These are phyloP conservation scores for Suhomyces tanzawaensis DNA, from an alignment of 805 yeast species.

Conservation along the genomic window DNA sequence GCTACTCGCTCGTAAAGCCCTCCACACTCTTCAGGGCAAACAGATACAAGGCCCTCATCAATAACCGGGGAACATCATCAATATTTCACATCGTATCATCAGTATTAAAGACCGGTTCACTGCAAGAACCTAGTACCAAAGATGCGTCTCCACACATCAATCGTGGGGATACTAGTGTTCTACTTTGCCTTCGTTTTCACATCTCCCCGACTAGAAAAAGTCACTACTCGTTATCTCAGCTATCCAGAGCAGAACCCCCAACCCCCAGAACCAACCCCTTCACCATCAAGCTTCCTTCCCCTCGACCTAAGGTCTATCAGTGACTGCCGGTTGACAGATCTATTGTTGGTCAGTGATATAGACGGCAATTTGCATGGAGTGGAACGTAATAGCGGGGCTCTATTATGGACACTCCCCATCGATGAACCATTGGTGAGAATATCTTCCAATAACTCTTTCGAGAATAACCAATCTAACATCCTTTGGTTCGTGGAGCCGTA, in stretches of 20 bases:
- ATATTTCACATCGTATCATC: too few relatives aligned
- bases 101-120: too few relatives aligned
- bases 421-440: slow-evolving; percentile 59
- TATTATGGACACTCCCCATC: slow-evolving; percentile 73
- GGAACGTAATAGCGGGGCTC: slow-evolving; percentile 68
- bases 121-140: too few relatives aligned
- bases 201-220: slow-evolving; percentile 22
- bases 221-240: slow-evolving; percentile 11
- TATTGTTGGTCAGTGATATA: slow-evolving; percentile 71
- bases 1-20: too few relatives aligned
- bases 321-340: slow-evolving; percentile 53
- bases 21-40: too few relatives aligned
- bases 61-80: too few relatives aligned
- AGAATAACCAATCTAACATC: slow-evolving; percentile 25
- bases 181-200: slow-evolving; percentile 10
- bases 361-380: slow-evolving; percentile 87
- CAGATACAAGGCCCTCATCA: too few relatives aligned
- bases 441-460: slow-evolving; percentile 20
- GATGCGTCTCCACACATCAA: slow-evolving; percentile 1
- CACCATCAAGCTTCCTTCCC: slow-evolving; percentile 25
- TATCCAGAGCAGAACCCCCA: slow-evolving; percentile 5
- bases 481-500: slow-evolving; percentile 91
- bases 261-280: slow-evolving; percentile 1
- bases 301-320: slow-evolving; percentile 38
- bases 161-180: slow-evolving; percentile 6